phyloP scores from a whole-genome alignment of 2,329 filamentous ascomycete genomes.

The Elsinoe batatas region DNA sequence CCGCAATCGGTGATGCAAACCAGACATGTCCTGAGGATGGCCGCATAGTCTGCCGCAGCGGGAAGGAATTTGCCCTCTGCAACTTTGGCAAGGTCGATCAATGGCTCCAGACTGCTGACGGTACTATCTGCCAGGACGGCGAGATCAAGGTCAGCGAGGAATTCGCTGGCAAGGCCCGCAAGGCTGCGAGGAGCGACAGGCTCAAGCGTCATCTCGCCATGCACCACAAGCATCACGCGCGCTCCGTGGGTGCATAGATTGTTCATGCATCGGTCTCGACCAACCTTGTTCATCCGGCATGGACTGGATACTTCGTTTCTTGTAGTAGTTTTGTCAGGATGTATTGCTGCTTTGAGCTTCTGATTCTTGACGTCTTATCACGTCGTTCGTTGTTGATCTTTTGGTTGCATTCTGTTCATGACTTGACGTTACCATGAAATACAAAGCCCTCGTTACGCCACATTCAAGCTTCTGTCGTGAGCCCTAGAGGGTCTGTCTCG shows the following conservation, averaged over 20 bases:
- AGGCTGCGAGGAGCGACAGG: neutral
- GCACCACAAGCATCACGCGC: neutral
- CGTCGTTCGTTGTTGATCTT: neutral
- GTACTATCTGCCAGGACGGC: conserved; percentile 36
- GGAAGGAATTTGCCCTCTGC: conserved; percentile 34
- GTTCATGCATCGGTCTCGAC: neutral
- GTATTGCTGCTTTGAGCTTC: neutral
- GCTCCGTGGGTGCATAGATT: neutral
- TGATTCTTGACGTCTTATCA: neutral
- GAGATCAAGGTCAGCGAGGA: conserved; percentile 22
- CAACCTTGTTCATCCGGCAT: neutral
- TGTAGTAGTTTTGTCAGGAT: conserved; percentile 2
- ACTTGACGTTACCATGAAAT: conserved; percentile 4
- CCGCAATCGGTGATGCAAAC: conserved; percentile 22
- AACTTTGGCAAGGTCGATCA: conserved; percentile 33
- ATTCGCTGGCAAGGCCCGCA: neutral
- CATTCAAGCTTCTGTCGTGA: neutral
- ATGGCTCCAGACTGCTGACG: conserved; percentile 32
- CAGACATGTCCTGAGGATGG: conserved; percentile 21
- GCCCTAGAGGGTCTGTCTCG: neutral
- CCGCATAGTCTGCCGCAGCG: conserved; percentile 31
- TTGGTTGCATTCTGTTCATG: neutral
- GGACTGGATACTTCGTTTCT: neutral
- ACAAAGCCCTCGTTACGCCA: neutral
- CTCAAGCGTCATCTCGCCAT: neutral